Evolutionary conservation across 805 yeast species (phyloP).

Genomic region (Myxozyma melibiosi): DNA sequence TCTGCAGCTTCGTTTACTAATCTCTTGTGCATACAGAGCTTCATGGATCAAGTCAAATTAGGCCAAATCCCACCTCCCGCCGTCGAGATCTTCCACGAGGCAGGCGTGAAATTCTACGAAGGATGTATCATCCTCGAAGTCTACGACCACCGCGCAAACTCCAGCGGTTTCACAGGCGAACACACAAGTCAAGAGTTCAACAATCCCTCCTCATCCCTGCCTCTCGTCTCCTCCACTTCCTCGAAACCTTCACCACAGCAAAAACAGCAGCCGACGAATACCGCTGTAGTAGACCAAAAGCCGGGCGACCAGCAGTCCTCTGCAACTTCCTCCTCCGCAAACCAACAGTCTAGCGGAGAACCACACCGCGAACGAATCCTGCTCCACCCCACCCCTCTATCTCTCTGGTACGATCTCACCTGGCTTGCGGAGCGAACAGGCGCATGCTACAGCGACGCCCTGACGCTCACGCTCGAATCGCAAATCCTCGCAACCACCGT

Average conservation of each 20-base stretch:
- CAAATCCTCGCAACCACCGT: constrained; percentile 78
- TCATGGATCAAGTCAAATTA: constrained; percentile 72
- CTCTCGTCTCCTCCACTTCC: background rate
- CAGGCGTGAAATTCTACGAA: constrained; percentile 80
- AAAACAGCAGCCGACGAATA: background rate
- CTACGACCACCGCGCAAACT: constrained; percentile 73
- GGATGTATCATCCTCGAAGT: constrained; percentile 86
- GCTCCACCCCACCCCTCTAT: constrained; percentile 75
- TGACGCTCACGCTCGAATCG: constrained; percentile 82
- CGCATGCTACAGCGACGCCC: constrained; percentile 68
- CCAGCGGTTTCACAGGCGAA: background rate
- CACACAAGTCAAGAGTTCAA: background rate
- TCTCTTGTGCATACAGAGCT: constrained; percentile 43
- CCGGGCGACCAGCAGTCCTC: background rate
- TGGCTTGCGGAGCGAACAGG: constrained; percentile 74
- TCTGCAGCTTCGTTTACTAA: background rate
- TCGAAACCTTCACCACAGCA: background rate
- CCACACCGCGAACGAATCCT: constrained; percentile 79
- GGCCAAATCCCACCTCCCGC: constrained; percentile 88
- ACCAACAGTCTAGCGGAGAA: constrained; percentile 36
- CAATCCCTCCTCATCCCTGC: background rate
- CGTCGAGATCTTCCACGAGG: constrained; percentile 85
- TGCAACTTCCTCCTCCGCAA: background rate
- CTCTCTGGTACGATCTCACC: constrained; percentile 76
- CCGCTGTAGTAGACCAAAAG: background rate